These are phyloP conservation scores for Penicillium daleae DNA, from an alignment of 495 filamentous ascomycete genomes.

Conservation along the genomic window DNA sequence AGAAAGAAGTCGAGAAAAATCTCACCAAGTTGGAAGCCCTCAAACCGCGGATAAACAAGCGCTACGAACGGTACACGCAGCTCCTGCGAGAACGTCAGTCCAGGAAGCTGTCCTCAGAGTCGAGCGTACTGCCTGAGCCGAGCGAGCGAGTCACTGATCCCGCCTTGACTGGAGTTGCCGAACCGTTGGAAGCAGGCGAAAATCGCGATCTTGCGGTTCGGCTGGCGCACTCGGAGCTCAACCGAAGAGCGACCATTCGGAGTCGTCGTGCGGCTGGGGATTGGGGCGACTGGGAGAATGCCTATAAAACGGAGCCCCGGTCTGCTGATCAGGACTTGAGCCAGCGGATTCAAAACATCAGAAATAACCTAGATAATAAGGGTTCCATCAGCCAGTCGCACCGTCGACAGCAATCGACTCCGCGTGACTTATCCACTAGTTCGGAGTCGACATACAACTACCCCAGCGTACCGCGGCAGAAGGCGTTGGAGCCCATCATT, in stretches of 20 bases:
- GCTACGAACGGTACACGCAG: slow-evolving; percentile 62
- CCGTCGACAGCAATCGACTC: slow-evolving; percentile 14
- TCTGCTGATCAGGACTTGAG: slow-evolving; percentile 45
- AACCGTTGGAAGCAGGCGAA: slow-evolving; percentile 68
- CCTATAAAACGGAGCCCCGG: slow-evolving; percentile 35
- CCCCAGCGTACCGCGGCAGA: slow-evolving; percentile 56
- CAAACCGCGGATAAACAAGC: slow-evolving; percentile 68
- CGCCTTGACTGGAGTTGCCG: slow-evolving; percentile 42
- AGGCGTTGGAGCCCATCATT: slow-evolving; percentile 30
- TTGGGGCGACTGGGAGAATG: slow-evolving; percentile 64
- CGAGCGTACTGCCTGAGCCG: slow-evolving; percentile 19
- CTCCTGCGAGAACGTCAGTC: slow-evolving; percentile 54
- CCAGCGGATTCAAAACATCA: slow-evolving; percentile 50
- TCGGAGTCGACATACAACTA: slow-evolving; percentile 50
- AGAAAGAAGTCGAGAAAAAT: slow-evolving; percentile 56
- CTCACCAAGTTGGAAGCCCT: slow-evolving; percentile 63
- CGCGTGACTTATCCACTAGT: slow-evolving; percentile 17
- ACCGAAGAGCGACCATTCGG: slow-evolving; percentile 63
- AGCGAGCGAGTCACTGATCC: slow-evolving; percentile 37
- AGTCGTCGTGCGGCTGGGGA: slow-evolving; percentile 62
- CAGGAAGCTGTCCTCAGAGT: slow-evolving; percentile 31
- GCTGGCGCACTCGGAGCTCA: slow-evolving; percentile 74
- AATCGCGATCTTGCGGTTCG: slow-evolving; percentile 78
- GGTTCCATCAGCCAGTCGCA: slow-evolving; percentile 14
- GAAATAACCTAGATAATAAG: slow-evolving; percentile 39